Conservation (phyloP, 306 rosid species). For the Malus fusca region DNA sequence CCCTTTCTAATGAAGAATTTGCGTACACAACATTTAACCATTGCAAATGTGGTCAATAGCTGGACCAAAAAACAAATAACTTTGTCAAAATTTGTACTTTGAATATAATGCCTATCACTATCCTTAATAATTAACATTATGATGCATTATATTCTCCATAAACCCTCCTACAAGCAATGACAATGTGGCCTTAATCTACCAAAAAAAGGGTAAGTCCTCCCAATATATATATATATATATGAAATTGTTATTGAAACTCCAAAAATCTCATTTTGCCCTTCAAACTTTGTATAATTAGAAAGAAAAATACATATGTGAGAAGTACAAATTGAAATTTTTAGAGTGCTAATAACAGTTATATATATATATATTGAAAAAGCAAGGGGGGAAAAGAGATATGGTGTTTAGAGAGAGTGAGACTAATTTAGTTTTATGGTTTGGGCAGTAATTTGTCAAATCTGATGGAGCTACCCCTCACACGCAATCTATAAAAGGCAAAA, state of each 20-base stretch:
- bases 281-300: too few relatives aligned
- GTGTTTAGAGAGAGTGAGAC: background rate
- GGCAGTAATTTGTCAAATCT: constrained; percentile 19
- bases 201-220: constrained; percentile 15
- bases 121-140: background rate
- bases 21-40: background rate
- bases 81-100: constrained; percentile 11
- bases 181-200: background rate
- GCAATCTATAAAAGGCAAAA: constrained; percentile 33
- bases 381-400: background rate
- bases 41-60: background rate
- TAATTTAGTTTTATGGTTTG: constrained; percentile 12
- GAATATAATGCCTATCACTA: constrained; percentile 7
- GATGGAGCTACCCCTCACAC: constrained; percentile 37
- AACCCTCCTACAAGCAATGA: constrained; percentile 8
- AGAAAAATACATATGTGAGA: too few relatives aligned
- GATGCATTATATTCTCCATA: background rate
- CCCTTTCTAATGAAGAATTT: background rate
- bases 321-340: too few relatives aligned
- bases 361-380: background rate
- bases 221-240: background rate
- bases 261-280: too few relatives aligned
- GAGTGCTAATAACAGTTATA: too few relatives aligned
- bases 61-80: background rate
- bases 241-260: too few relatives aligned